Evolutionary conservation across 129 eudicot genomes (phyloP).

Genomic region (Helichrysum umbraculigerum): DNA sequence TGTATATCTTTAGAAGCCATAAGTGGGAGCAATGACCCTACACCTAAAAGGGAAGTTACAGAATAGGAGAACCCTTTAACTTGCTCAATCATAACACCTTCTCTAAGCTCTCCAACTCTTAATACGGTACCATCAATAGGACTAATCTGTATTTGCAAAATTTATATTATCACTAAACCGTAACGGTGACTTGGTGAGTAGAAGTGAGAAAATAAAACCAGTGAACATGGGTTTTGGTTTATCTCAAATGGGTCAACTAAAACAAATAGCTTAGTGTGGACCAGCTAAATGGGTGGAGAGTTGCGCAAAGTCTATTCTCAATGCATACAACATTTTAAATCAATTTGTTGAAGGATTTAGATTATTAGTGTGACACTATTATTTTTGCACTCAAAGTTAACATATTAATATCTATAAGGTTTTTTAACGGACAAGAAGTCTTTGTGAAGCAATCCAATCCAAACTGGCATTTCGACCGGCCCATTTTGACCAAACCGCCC

Average conservation of each 20-base stretch:
- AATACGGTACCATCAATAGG: slow-evolving; percentile 94
- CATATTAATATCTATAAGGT: slow-evolving; percentile 1
- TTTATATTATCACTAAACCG: background rate
- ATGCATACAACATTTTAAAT: slow-evolving; percentile 16
- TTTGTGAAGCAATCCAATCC: background rate
- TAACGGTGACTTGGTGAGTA: background rate
- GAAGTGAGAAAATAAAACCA: background rate
- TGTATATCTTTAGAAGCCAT: slow-evolving; percentile 36
- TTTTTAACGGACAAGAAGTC: background rate
- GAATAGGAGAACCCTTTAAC: no score
- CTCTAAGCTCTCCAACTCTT: slow-evolving; percentile 84
- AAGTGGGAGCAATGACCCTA: no score
- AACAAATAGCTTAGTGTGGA: background rate
- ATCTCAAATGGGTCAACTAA: background rate
- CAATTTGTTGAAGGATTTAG: background rate
- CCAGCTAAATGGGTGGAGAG: slow-evolving; percentile 1
- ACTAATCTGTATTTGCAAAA: slow-evolving; percentile 54
- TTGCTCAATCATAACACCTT: slow-evolving; percentile 93
- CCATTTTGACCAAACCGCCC: background rate
- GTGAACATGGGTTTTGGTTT: background rate
- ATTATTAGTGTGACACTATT: background rate
- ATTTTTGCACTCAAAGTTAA: background rate
- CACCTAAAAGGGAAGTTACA: no score
- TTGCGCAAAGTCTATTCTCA: no score
- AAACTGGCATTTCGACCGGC: no score